Evolutionary conservation across 768 basidiomycete species (phyloP).

Genomic region (Leucosporidium creatinivorum): DNA sequence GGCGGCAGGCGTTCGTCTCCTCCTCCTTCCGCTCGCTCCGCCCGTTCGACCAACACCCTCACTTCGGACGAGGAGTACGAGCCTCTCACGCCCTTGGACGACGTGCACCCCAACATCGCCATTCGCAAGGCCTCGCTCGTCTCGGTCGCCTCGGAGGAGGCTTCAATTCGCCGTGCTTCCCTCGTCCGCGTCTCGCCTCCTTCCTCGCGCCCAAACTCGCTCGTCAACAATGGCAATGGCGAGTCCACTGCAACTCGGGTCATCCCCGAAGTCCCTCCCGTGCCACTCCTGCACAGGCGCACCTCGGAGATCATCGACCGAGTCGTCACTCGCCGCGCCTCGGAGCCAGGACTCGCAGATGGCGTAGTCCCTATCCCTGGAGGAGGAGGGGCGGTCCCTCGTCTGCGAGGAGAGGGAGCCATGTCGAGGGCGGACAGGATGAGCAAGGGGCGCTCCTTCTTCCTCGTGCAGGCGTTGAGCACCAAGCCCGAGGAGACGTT

Average conservation of each 20-base stretch:
- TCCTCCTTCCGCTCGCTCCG: slow-evolving; percentile 4
- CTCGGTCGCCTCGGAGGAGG: background rate
- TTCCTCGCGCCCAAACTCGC: slow-evolving; percentile 16
- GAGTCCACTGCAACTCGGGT: background rate
- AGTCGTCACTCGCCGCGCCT: background rate
- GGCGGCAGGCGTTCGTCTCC: background rate
- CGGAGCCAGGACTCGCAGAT: background rate
- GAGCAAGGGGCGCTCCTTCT: slow-evolving; percentile 16
- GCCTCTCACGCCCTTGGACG: slow-evolving; percentile 6
- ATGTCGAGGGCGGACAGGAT: slow-evolving; percentile 22
- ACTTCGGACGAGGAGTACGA: slow-evolving; percentile 36
- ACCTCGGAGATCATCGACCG: background rate
- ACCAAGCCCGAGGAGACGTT: slow-evolving; percentile 28
- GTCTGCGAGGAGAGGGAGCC: background rate
- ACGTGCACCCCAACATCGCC: slow-evolving; percentile 5
- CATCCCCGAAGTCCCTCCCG: background rate
- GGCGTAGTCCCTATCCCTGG: too few relatives aligned
- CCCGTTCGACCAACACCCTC: slow-evolving; percentile 37
- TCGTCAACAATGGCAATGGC: slow-evolving; percentile 6
- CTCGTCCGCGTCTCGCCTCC: slow-evolving; percentile 38
- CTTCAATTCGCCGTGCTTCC: slow-evolving; percentile 16
- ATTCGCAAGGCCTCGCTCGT: slow-evolving; percentile 13
- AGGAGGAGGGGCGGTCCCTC: too few relatives aligned
- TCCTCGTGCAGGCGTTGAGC: slow-evolving; percentile 27
- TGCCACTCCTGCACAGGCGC: background rate